Conservation (phyloP, 2,329 filamentous ascomycete genomes). For the Cordyceps sp. region DNA sequence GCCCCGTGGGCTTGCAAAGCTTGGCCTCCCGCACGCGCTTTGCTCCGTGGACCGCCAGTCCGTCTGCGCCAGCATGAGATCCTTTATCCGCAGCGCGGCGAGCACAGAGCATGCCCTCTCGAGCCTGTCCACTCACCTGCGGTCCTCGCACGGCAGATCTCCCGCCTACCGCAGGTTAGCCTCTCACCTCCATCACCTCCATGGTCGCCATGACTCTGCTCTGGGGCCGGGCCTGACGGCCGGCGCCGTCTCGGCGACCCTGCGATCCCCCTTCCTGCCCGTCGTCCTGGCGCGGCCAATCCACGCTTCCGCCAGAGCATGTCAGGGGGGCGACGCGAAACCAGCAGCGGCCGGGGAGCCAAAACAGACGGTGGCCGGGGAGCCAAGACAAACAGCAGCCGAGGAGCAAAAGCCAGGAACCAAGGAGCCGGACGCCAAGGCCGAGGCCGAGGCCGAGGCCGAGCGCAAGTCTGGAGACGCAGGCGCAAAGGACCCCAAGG, state of each 20-base stretch:
- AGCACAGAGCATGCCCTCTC: slow-evolving; percentile 23
- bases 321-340: slow-evolving; percentile 12
- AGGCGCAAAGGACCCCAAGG: slow-evolving; percentile 24
- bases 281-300: slow-evolving; percentile 5
- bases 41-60: slow-evolving; percentile 8
- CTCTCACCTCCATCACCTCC: slow-evolving; percentile 15
- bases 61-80: slow-evolving; percentile 24
- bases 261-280: too few relatives aligned
- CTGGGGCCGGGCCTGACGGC: slow-evolving; percentile 10
- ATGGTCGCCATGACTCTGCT: slow-evolving; percentile 10
- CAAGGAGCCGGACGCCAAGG: neutral
- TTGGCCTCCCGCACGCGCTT: neutral
- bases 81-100: slow-evolving; percentile 24
- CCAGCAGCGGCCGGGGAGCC: slow-evolving; percentile 5
- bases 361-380: too few relatives aligned
- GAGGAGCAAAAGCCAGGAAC: too few relatives aligned
- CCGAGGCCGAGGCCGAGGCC: slow-evolving; percentile 7
- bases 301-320: slow-evolving; percentile 14
- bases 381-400: too few relatives aligned
- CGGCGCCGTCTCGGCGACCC: slow-evolving; percentile 15
- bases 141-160: slow-evolving; percentile 22
- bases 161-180: slow-evolving; percentile 32
- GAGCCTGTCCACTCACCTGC: slow-evolving; percentile 20
- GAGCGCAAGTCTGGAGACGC: slow-evolving; percentile 24
- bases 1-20: neutral